phyloP scores from a whole-genome alignment of 352 stramenopile genomes.

The Blastocystis sp. region DNA sequence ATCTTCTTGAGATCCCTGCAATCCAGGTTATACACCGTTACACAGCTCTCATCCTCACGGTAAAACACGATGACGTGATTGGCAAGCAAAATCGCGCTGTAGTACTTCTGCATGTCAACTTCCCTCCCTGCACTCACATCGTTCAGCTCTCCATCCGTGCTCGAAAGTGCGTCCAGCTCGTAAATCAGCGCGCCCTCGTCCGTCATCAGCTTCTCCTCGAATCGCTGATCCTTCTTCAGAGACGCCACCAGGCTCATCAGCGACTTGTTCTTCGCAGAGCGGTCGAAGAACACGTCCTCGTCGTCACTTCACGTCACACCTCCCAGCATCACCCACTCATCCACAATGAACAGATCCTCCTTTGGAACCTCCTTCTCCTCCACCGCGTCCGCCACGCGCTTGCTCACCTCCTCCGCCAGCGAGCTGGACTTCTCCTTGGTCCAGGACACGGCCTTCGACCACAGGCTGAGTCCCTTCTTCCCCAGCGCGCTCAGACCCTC shows the following conservation, averaged over 20 bases:
- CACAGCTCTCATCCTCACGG: slow-evolving; percentile 4
- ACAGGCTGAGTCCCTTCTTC: slow-evolving; percentile 6
- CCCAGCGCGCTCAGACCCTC: neutral
- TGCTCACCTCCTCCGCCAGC: neutral
- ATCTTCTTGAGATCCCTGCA: slow-evolving; percentile 30
- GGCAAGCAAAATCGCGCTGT: slow-evolving; percentile 16
- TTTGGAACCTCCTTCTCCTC: slow-evolving; percentile 17
- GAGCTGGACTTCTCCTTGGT: neutral
- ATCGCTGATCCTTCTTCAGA: slow-evolving; percentile 18
- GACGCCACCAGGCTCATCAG: neutral
- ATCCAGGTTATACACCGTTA: slow-evolving; percentile 38
- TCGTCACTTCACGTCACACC: slow-evolving; percentile 15
- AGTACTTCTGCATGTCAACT: slow-evolving; percentile 2
- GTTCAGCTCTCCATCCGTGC: neutral
- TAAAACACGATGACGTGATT: slow-evolving; percentile 11
- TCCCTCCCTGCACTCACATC: neutral
- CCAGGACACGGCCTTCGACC: slow-evolving; percentile 26
- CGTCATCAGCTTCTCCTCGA: slow-evolving; percentile 5
- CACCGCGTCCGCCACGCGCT: neutral
- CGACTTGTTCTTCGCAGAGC: neutral
- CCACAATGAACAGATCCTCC: slow-evolving; percentile 23
- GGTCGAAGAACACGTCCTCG: slow-evolving; percentile 43
- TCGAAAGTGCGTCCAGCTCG: slow-evolving; percentile 8
- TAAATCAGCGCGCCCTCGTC: slow-evolving; percentile 31
- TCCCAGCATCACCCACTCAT: neutral